Evolutionary conservation across 2,329 filamentous ascomycete species (phyloP).

Genomic region (Chaetomium strumarium): DNA sequence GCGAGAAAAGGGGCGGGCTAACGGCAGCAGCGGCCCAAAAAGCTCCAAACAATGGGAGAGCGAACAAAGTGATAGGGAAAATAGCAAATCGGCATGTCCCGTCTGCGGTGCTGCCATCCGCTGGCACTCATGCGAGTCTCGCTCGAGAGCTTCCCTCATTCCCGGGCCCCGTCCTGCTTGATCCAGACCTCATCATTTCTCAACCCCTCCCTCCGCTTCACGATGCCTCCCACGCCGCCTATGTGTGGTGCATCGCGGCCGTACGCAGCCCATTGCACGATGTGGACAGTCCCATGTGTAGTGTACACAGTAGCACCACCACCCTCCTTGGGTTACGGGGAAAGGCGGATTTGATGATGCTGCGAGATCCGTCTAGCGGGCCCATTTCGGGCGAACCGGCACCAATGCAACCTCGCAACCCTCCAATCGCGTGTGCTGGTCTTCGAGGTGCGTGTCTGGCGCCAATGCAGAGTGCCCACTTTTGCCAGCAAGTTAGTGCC

Average conservation of each 20-base stretch:
- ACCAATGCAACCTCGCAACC: neutral
- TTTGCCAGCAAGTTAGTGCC: neutral
- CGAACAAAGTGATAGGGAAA: neutral
- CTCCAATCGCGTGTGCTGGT: neutral
- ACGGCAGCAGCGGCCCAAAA: neutral
- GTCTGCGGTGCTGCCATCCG: neutral
- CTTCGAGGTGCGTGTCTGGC: neutral
- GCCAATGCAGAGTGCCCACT: no score
- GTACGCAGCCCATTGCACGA: neutral
- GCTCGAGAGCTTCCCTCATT: no score
- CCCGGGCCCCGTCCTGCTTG: neutral
- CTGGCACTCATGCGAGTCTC: neutral
- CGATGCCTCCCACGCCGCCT: no score
- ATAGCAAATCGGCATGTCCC: neutral
- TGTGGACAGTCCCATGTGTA: neutral
- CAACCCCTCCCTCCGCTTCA: neutral
- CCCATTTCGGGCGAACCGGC: neutral
- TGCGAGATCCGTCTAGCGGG: neutral
- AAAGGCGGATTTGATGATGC: neutral
- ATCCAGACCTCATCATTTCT: neutral
- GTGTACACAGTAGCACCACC: neutral
- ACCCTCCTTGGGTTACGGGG: neutral
- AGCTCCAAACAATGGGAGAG: neutral
- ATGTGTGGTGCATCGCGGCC: neutral
- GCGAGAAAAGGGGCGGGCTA: neutral